phyloP scores from a whole-genome alignment of 371 early-diverging fungal genomes.

The Rhizopus arrhizus region DNA sequence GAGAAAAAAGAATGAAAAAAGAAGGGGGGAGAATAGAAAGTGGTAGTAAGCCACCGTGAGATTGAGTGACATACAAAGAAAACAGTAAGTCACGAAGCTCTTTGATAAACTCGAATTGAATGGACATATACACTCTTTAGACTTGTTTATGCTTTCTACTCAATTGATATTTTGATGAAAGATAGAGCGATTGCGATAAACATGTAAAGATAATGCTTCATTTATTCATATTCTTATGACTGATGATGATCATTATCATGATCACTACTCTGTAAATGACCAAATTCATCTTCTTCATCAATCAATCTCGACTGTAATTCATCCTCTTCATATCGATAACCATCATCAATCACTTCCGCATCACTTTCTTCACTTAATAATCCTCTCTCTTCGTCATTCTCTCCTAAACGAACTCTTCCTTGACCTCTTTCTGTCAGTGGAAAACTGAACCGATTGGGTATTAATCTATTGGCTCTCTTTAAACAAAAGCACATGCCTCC shows the following conservation, averaged over 20 bases:
- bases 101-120: too few species aligned
- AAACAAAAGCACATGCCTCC: constrained; percentile 50
- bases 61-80: too few species aligned
- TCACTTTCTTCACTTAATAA: constrained; percentile 31
- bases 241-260: not conserved
- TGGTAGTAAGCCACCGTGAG: too few species aligned
- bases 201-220: too few species aligned
- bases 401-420: constrained; percentile 29
- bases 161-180: too few species aligned
- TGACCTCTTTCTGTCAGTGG: constrained; percentile 34
- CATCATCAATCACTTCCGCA: constrained; percentile 24
- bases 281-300: not conserved
- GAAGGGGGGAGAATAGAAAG: too few species aligned
- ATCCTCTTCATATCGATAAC: not conserved
- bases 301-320: not conserved
- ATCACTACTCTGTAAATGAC: not conserved
- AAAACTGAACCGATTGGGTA: constrained; percentile 47
- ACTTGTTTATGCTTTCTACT: too few species aligned
- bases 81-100: too few species aligned
- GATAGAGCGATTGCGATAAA: too few species aligned
- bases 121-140: too few species aligned
- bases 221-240: not conserved
- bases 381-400: constrained; percentile 34
- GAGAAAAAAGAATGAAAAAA: not conserved
- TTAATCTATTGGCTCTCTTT: constrained; percentile 40